These are phyloP conservation scores for Xerocomellus intermedius DNA, from an alignment of 768 basidiomycete species.

Conservation along the genomic window DNA sequence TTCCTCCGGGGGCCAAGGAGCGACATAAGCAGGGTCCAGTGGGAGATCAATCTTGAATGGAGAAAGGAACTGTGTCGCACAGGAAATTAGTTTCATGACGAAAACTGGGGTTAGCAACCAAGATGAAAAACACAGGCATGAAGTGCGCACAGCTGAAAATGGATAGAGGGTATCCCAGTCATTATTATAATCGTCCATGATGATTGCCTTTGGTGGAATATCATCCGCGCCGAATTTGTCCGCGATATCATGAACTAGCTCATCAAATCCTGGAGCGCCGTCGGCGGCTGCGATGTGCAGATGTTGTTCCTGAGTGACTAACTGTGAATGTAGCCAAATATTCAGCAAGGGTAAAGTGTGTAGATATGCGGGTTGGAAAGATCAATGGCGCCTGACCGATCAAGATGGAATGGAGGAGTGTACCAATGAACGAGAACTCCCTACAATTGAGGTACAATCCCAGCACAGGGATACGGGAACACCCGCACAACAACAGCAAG, in stretches of 20 bases:
- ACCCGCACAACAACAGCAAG: background rate
- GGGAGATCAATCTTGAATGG: constrained; percentile 77
- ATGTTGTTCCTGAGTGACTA: constrained; percentile 67
- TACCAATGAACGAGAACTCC: too few species aligned
- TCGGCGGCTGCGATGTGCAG: constrained; percentile 84
- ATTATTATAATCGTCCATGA: constrained; percentile 73
- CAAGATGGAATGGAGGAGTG: too few species aligned
- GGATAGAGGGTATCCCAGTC: constrained; percentile 91
- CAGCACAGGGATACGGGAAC: background rate
- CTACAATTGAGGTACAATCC: too few species aligned
- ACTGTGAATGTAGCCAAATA: constrained; percentile 37
- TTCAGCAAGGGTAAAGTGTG: background rate
- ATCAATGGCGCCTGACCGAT: background rate
- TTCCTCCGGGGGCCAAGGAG: constrained; percentile 43
- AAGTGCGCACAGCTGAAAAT: constrained; percentile 60
- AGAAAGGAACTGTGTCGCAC: constrained; percentile 62
- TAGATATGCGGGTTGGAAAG: background rate
- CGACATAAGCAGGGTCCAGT: constrained; percentile 46
- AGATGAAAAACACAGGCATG: background rate
- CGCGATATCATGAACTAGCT: constrained; percentile 61
- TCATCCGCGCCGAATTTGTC: constrained; percentile 52
- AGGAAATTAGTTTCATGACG: background rate
- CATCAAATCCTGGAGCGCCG: constrained; percentile 70
- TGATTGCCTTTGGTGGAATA: constrained; percentile 41
- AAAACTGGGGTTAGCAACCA: background rate